phyloP scores from a whole-genome alignment of 257 asterid species.

The Cinchona pubescens region DNA sequence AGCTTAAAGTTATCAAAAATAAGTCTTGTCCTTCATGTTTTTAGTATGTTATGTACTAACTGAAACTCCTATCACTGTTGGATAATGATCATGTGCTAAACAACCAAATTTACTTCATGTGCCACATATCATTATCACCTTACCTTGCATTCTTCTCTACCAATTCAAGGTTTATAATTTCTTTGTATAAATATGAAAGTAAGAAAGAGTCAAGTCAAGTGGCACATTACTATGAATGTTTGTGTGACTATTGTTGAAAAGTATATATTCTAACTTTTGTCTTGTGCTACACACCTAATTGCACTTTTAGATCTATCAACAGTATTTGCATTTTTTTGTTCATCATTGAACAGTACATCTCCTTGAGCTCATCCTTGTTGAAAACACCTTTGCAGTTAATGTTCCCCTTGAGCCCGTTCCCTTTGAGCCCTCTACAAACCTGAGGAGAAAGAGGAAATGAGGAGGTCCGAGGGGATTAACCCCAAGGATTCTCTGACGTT shows the following conservation, averaged over 20 bases:
- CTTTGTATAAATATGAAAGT: slow-evolving; percentile 2
- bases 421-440: neutral
- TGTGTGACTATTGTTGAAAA: neutral
- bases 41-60: neutral
- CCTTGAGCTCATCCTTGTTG: too few relatives aligned
- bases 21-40: slow-evolving; percentile 3
- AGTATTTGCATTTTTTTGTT: neutral
- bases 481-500: neutral
- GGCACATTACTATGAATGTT: too few relatives aligned
- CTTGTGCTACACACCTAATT: neutral
- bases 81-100: neutral
- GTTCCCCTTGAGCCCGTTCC: too few relatives aligned
- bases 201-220: neutral
- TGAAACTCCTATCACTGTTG: neutral
- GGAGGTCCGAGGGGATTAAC: neutral
- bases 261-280: neutral
- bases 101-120: neutral
- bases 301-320: neutral
- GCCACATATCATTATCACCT: neutral
- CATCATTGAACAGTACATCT: neutral
- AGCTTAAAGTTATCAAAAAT: neutral
- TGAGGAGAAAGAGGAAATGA: neutral
- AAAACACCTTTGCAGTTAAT: neutral
- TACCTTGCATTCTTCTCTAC: slow-evolving; percentile 6
- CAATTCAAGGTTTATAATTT: slow-evolving; percentile 3